phyloP scores from a whole-genome alignment of 192 early-diverging fungal genomes.

The Dissophora globulifera region DNA sequence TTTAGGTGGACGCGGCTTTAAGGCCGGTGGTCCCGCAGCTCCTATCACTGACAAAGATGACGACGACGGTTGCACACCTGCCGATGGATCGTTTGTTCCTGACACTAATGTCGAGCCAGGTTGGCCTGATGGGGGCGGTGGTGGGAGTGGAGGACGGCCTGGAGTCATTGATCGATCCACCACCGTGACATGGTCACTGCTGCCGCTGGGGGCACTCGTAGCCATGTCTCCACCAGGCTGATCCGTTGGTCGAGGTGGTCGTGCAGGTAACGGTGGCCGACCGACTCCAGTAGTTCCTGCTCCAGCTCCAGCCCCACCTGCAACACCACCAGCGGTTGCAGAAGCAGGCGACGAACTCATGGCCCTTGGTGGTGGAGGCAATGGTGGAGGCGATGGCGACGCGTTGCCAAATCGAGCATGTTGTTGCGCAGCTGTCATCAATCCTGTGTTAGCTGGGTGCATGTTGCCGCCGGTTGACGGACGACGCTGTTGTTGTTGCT shows the following conservation, averaged over 20 bases:
- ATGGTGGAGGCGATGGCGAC: conserved; percentile 43
- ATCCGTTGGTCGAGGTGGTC: conserved; percentile 21
- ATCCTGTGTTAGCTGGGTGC: conserved; percentile 4
- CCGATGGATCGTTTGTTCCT: neutral
- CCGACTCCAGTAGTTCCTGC: neutral
- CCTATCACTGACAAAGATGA: neutral
- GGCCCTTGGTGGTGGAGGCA: conserved; percentile 48
- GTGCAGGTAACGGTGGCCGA: conserved; percentile 38
- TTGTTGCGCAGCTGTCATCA: conserved; percentile 33
- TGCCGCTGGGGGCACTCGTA: conserved; percentile 3
- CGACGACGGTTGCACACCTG: neutral
- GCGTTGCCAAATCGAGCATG: conserved; percentile 41
- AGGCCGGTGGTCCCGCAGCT: conserved; percentile 2
- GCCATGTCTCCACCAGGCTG: neutral
- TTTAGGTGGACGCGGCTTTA: conserved; percentile 41
- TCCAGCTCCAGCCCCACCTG: neutral
- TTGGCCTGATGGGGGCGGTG: conserved; percentile 19
- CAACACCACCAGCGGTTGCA: neutral
- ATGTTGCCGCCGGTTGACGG: conserved; percentile 26
- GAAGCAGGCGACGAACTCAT: conserved; percentile 30
- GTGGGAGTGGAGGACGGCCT: conserved; percentile 39
- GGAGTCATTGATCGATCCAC: conserved; percentile 47
- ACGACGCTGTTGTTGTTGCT: conserved; percentile 35
- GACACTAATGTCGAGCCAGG: too few species aligned
- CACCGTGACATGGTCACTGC: conserved; percentile 11